These are phyloP conservation scores for Tremellales sp. DNA, from an alignment of 1,284 basidiomycete genomes.

Conservation along the genomic window DNA sequence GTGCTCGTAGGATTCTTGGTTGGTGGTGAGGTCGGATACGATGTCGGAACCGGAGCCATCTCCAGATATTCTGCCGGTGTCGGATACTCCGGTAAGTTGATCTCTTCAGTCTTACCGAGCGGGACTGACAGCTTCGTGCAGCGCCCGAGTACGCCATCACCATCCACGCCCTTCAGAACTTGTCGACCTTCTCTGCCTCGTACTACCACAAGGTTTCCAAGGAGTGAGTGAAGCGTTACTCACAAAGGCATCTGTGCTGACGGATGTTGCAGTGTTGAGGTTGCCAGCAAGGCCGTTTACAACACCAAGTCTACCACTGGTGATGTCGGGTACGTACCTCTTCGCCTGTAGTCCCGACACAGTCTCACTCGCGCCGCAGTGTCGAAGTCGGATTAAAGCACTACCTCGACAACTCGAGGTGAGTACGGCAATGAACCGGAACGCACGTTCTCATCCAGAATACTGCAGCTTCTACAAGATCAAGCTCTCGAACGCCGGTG, in stretches of 20 bases:
- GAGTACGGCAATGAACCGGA: too few species aligned
- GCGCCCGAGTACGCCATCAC: conserved; percentile 97
- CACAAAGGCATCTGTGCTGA: too few species aligned
- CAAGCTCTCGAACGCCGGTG: conserved; percentile 97
- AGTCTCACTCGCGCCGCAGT: not conserved
- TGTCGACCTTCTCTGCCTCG: conserved; percentile 88
- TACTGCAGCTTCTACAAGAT: conserved; percentile 87
- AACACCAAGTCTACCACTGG: conserved; percentile 87
- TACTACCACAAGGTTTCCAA: conserved; percentile 94
- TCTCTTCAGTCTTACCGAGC: too few species aligned
- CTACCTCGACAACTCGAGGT: not conserved
- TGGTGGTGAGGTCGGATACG: conserved; percentile 95
- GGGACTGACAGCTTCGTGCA: too few species aligned
- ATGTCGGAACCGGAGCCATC: conserved; percentile 88
- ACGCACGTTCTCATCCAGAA: conserved; percentile 56
- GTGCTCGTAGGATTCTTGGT: too few species aligned
- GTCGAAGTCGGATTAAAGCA: too few species aligned
- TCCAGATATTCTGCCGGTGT: conserved; percentile 87
- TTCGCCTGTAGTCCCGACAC: not conserved
- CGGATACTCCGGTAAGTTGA: too few species aligned
- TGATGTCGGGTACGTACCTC: conserved; percentile 63
- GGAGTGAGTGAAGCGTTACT: too few species aligned
- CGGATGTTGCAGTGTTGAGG: too few species aligned
- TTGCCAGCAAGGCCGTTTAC: conserved; percentile 95
- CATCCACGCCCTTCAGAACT: conserved; percentile 89